phyloP scores from a whole-genome alignment of 495 filamentous ascomycete species.

The Tetracladium setigerum region DNA sequence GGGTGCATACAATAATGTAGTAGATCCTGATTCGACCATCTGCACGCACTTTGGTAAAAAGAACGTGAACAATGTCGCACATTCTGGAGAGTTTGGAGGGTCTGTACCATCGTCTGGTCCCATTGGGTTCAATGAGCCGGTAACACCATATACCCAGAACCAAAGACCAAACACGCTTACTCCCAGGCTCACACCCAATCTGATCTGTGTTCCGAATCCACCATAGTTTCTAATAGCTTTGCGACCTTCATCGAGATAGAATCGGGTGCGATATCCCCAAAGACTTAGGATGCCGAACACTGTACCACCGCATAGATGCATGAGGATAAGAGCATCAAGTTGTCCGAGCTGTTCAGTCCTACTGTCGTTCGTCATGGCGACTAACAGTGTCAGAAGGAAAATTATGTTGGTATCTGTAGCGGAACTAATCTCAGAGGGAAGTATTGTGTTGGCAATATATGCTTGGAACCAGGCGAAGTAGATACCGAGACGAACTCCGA shows the following conservation, averaged over 20 bases:
- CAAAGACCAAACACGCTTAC: slow-evolving; percentile 22
- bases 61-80: slow-evolving; percentile 19
- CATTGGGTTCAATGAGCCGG: too few species aligned
- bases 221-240: slow-evolving; percentile 18
- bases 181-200: slow-evolving; percentile 14
- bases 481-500: slow-evolving; percentile 23
- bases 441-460: slow-evolving; percentile 21
- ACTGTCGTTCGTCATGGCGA: slow-evolving; percentile 19
- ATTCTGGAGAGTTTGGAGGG: slow-evolving; percentile 11
- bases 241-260: slow-evolving; percentile 17
- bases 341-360: slow-evolving; percentile 7
- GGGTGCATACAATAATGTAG: slow-evolving; percentile 16
- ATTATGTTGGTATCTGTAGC: slow-evolving; percentile 21
- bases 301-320: slow-evolving; percentile 23
- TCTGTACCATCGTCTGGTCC: slow-evolving; percentile 11
- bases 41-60: slow-evolving; percentile 21
- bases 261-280: slow-evolving; percentile 23
- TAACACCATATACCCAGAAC: slow-evolving; percentile 23
- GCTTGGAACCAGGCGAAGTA: slow-evolving; percentile 23
- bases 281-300: slow-evolving; percentile 21
- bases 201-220: slow-evolving; percentile 20
- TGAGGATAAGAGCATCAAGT: slow-evolving; percentile 22
- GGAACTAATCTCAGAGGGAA: slow-evolving; percentile 17
- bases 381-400: slow-evolving; percentile 22
- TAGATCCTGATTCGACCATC: slow-evolving; percentile 15